Percentiles rank a stretch among this genome's conserved stretches.
Evolutionary conservation across 2,329 filamentous ascomycete species (phyloP).

Genomic region (Colletotrichum lini): DNA sequence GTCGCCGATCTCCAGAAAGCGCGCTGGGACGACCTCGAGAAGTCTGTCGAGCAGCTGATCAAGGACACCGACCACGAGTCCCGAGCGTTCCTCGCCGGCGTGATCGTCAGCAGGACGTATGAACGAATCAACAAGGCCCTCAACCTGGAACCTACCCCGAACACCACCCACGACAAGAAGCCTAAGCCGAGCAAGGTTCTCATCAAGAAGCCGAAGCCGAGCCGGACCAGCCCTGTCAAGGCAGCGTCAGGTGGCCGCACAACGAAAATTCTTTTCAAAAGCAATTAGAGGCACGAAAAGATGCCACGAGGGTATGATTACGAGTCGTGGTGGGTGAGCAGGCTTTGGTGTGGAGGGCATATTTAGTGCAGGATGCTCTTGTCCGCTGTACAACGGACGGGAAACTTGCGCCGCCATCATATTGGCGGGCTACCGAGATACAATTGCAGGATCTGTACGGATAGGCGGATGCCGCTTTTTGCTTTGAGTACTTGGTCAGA

Average conservation of each 20-base stretch:
- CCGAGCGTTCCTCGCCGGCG: neutral
- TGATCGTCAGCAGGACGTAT: neutral
- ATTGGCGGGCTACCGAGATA: too few species aligned
- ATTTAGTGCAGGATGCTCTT: neutral
- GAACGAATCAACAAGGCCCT: neutral
- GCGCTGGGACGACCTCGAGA: neutral
- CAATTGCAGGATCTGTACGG: too few species aligned
- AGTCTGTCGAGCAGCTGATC: neutral
- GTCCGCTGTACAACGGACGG: too few species aligned
- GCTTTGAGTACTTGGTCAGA: neutral
- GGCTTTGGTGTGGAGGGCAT: neutral
- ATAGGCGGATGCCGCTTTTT: neutral
- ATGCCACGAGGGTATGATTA: fast-evolving
- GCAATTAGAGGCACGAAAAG: neutral
- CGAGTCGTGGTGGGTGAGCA: neutral
- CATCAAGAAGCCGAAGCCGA: too few species aligned
- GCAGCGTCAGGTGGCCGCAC: neutral
- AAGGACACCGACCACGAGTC: neutral
- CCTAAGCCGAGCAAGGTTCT: neutral
- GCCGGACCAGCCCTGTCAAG: neutral
- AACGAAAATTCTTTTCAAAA: neutral
- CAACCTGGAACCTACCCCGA: too few species aligned
- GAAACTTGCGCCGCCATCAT: neutral
- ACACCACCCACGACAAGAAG: neutral
- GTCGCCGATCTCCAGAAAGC: neutral